phyloP scores from a whole-genome alignment of 1,139 yeast species.

The Candida frijolesensis region DNA sequence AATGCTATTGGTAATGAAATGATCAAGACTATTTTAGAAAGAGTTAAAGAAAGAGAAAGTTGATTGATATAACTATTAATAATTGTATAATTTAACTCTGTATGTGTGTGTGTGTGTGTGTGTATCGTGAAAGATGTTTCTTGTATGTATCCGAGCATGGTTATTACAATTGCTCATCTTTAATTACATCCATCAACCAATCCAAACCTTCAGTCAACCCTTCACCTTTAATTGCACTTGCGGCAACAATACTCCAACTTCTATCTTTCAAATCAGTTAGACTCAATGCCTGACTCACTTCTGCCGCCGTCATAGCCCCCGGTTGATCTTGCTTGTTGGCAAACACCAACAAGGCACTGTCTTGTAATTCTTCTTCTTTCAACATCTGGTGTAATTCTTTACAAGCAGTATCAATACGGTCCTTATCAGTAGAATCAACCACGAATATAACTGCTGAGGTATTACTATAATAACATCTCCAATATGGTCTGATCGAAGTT shows the following conservation, averaged over 20 bases:
- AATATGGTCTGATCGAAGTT: slow-evolving; percentile 93
- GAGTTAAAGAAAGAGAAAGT: slow-evolving; percentile 46
- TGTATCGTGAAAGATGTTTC: not conserved
- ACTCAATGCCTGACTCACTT: slow-evolving; percentile 84
- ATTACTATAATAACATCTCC: slow-evolving; percentile 96
- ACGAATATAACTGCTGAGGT: slow-evolving; percentile 97
- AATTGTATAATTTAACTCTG: not conserved
- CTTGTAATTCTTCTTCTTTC: slow-evolving; percentile 87
- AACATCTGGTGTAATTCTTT: slow-evolving; percentile 91
- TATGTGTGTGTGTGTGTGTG: slow-evolving; percentile 1
- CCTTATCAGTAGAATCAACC: slow-evolving; percentile 95
- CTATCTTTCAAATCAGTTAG: slow-evolving; percentile 90
- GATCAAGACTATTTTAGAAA: slow-evolving; percentile 78
- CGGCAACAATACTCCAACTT: slow-evolving; percentile 97
- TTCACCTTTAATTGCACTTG: slow-evolving; percentile 95
- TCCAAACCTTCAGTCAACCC: slow-evolving; percentile 95
- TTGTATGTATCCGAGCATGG: not conserved
- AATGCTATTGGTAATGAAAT: slow-evolving; percentile 91
- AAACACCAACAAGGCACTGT: slow-evolving; percentile 88
- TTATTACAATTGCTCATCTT: slow-evolving; percentile 75
- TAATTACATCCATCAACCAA: slow-evolving; percentile 95
- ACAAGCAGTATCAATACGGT: slow-evolving; percentile 83
- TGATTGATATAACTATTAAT: not conserved
- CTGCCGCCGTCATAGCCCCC: slow-evolving; percentile 93
- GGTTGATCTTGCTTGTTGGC: slow-evolving; percentile 98